Evolutionary conservation across 2,329 filamentous ascomycete species (phyloP).

Genomic region (Stagonosporopsis vannaccii): DNA sequence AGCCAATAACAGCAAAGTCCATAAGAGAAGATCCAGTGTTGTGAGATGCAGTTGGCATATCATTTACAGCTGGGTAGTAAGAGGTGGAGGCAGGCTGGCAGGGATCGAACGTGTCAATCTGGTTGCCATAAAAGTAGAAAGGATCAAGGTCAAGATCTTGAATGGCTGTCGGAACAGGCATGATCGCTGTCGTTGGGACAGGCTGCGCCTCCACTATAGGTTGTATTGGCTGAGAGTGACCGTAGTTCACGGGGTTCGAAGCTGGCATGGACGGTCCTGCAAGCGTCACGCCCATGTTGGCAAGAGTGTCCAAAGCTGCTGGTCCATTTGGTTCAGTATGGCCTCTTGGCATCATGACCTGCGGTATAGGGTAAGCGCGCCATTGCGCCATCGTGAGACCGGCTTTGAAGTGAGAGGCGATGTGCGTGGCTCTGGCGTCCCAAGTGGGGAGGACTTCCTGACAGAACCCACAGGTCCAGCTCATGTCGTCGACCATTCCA

Average conservation of each 20-base stretch:
- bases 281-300: slow-evolving; percentile 3
- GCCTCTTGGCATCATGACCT: background rate
- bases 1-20: background rate
- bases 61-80: background rate
- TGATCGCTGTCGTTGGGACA: background rate
- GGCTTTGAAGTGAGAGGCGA: slow-evolving; percentile 44
- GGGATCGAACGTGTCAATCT: background rate
- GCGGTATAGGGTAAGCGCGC: slow-evolving; percentile 8
- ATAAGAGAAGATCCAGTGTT: background rate
- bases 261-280: background rate
- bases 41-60: background rate
- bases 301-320: background rate
- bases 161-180: background rate
- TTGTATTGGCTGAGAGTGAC: background rate
- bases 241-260: background rate
- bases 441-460: slow-evolving; percentile 32
- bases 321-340: background rate
- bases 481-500: slow-evolving; percentile 20
- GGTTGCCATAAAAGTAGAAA: slow-evolving; percentile 1
- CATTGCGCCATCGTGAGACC: slow-evolving; percentile 41
- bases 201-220: background rate
- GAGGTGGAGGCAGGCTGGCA: background rate
- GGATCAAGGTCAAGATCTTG: background rate
- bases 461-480: slow-evolving; percentile 46
- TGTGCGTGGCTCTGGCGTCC: slow-evolving; percentile 42